Evolutionary conservation across 2,329 filamentous ascomycete genomes (phyloP), one percentile per base, ranked within the genome.

Genomic region (Colletotrichum caudatum): DNA sequence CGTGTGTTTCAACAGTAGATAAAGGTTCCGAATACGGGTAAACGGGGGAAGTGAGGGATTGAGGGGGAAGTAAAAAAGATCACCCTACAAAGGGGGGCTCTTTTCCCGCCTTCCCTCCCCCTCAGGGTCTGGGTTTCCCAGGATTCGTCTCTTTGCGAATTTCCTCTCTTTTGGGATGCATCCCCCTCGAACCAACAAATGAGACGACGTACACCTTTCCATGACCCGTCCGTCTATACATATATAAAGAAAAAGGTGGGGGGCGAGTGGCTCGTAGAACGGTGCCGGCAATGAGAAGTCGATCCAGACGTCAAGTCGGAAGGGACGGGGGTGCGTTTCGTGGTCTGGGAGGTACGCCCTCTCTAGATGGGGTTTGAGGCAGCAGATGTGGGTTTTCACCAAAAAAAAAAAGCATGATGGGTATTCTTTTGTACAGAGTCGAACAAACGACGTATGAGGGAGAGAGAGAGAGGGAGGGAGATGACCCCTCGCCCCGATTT

Each of bases 271-370:
- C 54, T 72, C 59, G 68, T 64, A 48, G 20, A 20, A 53, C 46
- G 39, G 53, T 56, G 69, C 64, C 23, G 60, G 65, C 59, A 33
- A 54, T 64, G 54, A 69, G 69, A 69, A 71, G 69, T 64, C 69
- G 53, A 69, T 57, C 69, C 65, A 9, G 69, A 72, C 69, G 54
- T 72, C 65, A 60, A 72, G 69, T 69, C 69, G 65, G 69, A 69
- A 48, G 64, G 64, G 53, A 66, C 64, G 64, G 41, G 41, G 64
- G 41, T 63, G 23, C 62, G 33, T 14, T 50, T 50, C 26, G 64
- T 35, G 61, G 23, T 56, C 9, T 16, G 20, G 20, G 54, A 50
- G 59, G 58, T 53, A 56, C 29, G 39, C 39, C 39, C 48, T 33
- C 26, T n/a, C 46, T 48, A 18, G 2, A 23, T 50, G 16, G 11